Conservation (phyloP, 2,329 filamentous ascomycete species). For the Pleomassaria siparia region DNA sequence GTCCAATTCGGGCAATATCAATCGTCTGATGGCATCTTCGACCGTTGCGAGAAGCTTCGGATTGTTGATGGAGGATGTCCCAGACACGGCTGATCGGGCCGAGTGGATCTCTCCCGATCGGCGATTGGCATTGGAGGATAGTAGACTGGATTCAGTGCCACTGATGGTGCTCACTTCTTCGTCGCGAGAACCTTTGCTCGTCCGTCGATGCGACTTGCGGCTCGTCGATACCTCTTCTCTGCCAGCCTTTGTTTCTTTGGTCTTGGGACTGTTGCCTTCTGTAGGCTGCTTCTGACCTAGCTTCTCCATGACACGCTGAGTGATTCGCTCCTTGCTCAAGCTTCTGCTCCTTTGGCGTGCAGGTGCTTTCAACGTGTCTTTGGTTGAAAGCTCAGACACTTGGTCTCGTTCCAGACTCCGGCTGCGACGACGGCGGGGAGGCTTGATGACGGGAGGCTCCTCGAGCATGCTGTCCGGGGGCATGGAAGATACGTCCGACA, state of each 20-base stretch:
- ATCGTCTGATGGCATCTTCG: constrained; percentile 85
- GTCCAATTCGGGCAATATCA: constrained; percentile 89
- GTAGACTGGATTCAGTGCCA: constrained; percentile 63
- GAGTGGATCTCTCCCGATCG: constrained; percentile 61
- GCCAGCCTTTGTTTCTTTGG: constrained; percentile 21
- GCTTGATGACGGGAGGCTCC: constrained; percentile 46
- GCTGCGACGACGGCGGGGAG: constrained; percentile 51
- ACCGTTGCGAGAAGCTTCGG: constrained; percentile 88
- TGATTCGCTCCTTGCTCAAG: constrained; percentile 66
- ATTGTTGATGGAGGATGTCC: constrained; percentile 79
- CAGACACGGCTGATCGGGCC: constrained; percentile 56
- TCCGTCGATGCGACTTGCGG: constrained; percentile 39
- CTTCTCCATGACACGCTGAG: constrained; percentile 70
- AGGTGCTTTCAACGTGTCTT: constrained; percentile 60
- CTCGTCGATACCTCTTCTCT: constrained; percentile 33
- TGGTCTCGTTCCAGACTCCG: constrained; percentile 51
- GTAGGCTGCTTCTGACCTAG: constrained; percentile 55
- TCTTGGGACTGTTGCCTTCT: constrained; percentile 40
- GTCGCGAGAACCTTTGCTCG: constrained; percentile 49
- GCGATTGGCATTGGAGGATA: constrained; percentile 61
- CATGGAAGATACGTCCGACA: constrained; percentile 86
- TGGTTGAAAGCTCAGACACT: constrained; percentile 27
- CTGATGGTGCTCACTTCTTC: constrained; percentile 44
- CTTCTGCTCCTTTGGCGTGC: constrained; percentile 62
- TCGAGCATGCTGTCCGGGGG: constrained; percentile 72